phyloP scores from a whole-genome alignment of 1,139 yeast genomes.

The Saccharomyces hybrid region DNA sequence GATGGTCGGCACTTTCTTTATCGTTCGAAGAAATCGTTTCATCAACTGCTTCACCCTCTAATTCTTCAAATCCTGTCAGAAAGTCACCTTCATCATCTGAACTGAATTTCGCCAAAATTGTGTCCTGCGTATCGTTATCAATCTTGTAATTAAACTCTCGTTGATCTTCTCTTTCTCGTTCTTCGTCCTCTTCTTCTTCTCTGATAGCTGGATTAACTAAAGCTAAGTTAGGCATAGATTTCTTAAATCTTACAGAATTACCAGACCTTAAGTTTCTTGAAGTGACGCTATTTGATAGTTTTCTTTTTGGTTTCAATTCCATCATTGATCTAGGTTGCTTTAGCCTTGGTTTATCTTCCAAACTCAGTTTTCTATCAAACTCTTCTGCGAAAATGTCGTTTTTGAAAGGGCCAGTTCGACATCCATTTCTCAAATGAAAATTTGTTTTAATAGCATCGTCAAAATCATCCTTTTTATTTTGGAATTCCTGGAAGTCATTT shows the following conservation, averaged over 20 bases:
- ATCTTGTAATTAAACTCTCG: slow-evolving; percentile 2
- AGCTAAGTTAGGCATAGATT: slow-evolving; percentile 27
- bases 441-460: slow-evolving; percentile 23
- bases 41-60: slow-evolving; percentile 48
- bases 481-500: slow-evolving; percentile 28
- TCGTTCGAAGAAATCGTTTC: slow-evolving; percentile 20
- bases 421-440: slow-evolving; percentile 9
- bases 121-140: background rate
- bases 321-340: slow-evolving; percentile 29
- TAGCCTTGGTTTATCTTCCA: slow-evolving; percentile 9
- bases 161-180: background rate
- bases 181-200: slow-evolving; percentile 16
- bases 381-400: slow-evolving; percentile 7
- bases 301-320: slow-evolving; percentile 17
- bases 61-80: slow-evolving; percentile 48
- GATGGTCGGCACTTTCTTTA: slow-evolving; percentile 14
- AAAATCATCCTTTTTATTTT: slow-evolving; percentile 19
- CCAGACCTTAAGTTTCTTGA: slow-evolving; percentile 19
- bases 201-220: slow-evolving; percentile 12
- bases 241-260: slow-evolving; percentile 20
- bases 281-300: slow-evolving; percentile 23
- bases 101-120: slow-evolving; percentile 4
- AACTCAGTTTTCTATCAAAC: slow-evolving; percentile 11
- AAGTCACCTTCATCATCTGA: background rate
- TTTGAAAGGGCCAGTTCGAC: slow-evolving; percentile 2